Base-by-base conservation (phyloP, 2,329 filamentous ascomycete genomes). In the Blumeria hordei region DNA sequence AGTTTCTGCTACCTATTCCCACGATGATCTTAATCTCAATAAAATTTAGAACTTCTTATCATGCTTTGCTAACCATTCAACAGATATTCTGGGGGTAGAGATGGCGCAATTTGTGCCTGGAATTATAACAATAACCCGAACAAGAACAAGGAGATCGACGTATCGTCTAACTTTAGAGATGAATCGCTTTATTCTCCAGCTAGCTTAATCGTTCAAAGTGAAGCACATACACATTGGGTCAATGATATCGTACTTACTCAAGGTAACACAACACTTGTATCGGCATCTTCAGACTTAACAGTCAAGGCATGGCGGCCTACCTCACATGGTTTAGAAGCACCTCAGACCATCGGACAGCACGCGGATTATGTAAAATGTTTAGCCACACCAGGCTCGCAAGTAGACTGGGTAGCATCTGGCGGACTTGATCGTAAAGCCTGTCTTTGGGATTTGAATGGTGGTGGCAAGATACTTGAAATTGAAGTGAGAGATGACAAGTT, bases 71-170 rank as follows among this genome's bases (percentile, higher is more conserved):
- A 54, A 60, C 54, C n/a, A 34, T n/a, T 43, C 37, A 57, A 57
- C 61, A 95, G 88, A 63, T 98, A 96, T 70, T 95, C 92, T 49
- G 92, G 87, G 60, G 92, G 92, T 57, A 83, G 92, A 65, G 92
- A 98, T 69, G 92, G 92, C 62, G 84, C 92, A 53, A 83, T 98
- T 61, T 98, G 92, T 70, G 87, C 90, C 58, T 98, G 92, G 92
- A 82, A 96, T 68, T 72, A 95, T 54, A 78, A 86, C 63, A 77
- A 85, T 64, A 76, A 87, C 65, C 72, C 85, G 59, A 70, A 70
- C 47, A 56, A 53, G 34, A 55, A 57, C 47, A 55, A 55, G 41
- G 59, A 63, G 36, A 62, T 65, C 35, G 62, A 64, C 39, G 60
- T 61, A 35, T 57, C 58, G 3, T 57, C 57, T 57, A 63, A 58